These are phyloP conservation scores for Chaetomiaceae sp. DNA, from an alignment of 2,329 filamentous ascomycete genomes.

Conservation along the genomic window DNA sequence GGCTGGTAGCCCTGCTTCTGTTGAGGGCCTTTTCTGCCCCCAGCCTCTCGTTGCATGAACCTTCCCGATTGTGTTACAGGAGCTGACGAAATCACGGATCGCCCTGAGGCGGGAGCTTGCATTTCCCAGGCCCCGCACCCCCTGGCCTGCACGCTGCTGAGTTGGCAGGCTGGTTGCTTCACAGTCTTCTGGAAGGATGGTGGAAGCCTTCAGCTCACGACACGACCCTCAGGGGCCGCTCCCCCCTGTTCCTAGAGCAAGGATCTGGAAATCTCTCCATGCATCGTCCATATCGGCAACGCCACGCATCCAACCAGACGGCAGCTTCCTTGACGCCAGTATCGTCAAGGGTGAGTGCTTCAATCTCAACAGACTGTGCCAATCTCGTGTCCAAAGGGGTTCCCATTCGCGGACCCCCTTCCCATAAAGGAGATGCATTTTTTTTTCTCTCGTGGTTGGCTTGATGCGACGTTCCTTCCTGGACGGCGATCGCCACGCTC, in stretches of 20 bases:
- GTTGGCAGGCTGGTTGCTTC: neutral
- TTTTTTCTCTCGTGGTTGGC: neutral
- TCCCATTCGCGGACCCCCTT: neutral
- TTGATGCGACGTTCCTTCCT: neutral
- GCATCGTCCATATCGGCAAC: constrained; percentile 19
- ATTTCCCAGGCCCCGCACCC: constrained; percentile 1
- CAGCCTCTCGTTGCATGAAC: no score
- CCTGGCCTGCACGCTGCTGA: neutral
- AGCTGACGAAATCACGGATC: constrained; percentile 15
- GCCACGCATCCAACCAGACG: constrained; percentile 15
- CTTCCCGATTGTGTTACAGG: no score
- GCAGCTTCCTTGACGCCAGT: neutral
- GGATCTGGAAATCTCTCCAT: constrained; percentile 10
- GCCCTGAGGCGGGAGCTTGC: constrained; percentile 5
- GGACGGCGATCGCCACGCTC: neutral
- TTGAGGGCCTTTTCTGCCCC: no score
- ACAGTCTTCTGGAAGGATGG: constrained; percentile 25
- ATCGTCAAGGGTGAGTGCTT: neutral
- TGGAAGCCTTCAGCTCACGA: constrained; percentile 20
- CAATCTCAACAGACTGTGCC: constrained; percentile 11
- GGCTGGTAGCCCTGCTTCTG: no score
- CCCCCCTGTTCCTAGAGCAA: constrained; percentile 12
- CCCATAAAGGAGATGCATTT: no score
- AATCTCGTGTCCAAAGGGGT: constrained; percentile 14
- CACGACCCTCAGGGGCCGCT: constrained; percentile 15